Percentiles rank a stretch among this genome's conserved stretches.
Conservation (phyloP, 345 rosid genomes). For the Gossypium rotundifolium region DNA sequence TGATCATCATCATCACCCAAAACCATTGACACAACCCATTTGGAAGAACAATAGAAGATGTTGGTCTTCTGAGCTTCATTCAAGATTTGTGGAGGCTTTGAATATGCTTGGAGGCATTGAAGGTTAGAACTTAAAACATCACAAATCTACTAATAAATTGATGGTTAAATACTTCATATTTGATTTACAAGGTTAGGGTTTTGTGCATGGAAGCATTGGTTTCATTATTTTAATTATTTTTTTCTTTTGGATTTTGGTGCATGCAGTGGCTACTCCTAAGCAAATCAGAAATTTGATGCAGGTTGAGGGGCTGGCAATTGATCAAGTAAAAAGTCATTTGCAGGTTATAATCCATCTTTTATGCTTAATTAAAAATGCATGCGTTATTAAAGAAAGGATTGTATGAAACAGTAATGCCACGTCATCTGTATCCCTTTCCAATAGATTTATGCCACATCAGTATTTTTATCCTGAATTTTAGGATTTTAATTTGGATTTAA, state of each 20-base stretch:
- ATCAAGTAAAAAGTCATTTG: conserved; percentile 38
- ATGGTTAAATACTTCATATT: neutral
- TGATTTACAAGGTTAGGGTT: neutral
- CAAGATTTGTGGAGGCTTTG: conserved; percentile 20
- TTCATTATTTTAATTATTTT: neutral
- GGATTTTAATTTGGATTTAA: too few relatives aligned
- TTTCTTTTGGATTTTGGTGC: neutral
- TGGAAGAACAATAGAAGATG: conserved; percentile 17
- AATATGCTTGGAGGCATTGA: conserved; percentile 21
- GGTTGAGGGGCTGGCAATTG: conserved; percentile 27
- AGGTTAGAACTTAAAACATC: conserved; percentile 12
- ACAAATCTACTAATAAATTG: neutral
- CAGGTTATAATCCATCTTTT: conserved; percentile 19
- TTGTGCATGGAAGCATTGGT: neutral
- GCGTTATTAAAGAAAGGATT: too few relatives aligned
- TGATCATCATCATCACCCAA: neutral
- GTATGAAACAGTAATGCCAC: too few relatives aligned
- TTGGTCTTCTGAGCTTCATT: conserved; percentile 30
- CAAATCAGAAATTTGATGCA: conserved; percentile 21
- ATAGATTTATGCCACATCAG: too few relatives aligned
- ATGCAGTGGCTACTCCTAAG: conserved; percentile 35
- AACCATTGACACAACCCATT: conserved; percentile 5
- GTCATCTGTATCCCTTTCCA: too few relatives aligned
- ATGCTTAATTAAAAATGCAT: conserved; percentile 2
- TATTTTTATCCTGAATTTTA: too few relatives aligned